Percentiles rank a stretch among this genome's conserved stretches.
These are phyloP conservation scores for Phytophthora sansomeana DNA, from an alignment of 352 stramenopile species.

Conservation along the genomic window DNA sequence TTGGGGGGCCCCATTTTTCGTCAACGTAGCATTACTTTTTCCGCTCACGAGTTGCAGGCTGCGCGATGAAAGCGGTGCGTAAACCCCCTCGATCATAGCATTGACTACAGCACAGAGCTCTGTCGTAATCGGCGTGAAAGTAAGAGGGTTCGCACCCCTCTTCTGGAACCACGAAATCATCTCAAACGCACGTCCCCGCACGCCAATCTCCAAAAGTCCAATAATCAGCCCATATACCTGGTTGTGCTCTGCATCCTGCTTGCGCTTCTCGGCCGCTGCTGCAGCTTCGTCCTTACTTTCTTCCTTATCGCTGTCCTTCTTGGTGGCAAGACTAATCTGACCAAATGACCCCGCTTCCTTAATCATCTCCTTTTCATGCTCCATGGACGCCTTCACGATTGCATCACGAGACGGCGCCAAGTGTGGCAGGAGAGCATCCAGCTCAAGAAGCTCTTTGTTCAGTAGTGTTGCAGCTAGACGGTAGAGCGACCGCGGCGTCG, in stretches of 20 bases:
- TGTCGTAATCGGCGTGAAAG: constrained; percentile 63
- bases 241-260: constrained; percentile 56
- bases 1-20: constrained; percentile 13
- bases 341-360: constrained; percentile 67
- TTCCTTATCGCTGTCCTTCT: constrained; percentile 54
- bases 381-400: constrained; percentile 54
- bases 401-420: constrained; percentile 72
- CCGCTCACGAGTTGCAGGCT: constrained; percentile 50
- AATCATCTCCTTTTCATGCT: constrained; percentile 63
- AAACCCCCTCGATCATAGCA: constrained; percentile 63
- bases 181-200: constrained; percentile 68
- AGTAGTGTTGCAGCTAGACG: constrained; percentile 90
- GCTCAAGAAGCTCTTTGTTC: constrained; percentile 75
- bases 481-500: constrained; percentile 81
- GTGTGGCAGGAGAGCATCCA: constrained; percentile 85
- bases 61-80: constrained; percentile 62
- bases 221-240: constrained; percentile 87
- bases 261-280: constrained; percentile 26
- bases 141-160: constrained; percentile 70
- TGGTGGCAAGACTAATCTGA: constrained; percentile 75
- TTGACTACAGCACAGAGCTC: constrained; percentile 81
- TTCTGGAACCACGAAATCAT: constrained; percentile 85
- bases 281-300: constrained; percentile 36
- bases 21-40: constrained; percentile 3
- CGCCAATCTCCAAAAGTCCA: constrained; percentile 80